phyloP scores from a whole-genome alignment of 352 stramenopile species.

The Globisporangium lucens region DNA sequence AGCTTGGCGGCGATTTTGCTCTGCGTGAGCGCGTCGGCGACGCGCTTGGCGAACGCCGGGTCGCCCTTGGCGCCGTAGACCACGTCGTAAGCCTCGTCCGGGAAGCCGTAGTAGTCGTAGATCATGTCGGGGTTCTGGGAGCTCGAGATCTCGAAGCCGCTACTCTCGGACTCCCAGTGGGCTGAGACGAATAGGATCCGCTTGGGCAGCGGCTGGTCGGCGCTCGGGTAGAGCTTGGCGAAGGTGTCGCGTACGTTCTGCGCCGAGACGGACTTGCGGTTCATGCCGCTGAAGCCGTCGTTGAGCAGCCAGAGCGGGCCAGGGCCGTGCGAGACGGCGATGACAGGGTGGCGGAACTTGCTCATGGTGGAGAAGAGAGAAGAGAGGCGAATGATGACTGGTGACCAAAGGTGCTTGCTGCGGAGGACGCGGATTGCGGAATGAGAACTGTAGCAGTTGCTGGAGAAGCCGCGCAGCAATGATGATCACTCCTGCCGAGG shows the following conservation, averaged over 20 bases:
- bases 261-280: background rate
- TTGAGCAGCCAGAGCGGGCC: slow-evolving; percentile 51
- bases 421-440: background rate
- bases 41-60: slow-evolving; percentile 44
- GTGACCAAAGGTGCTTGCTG: no score
- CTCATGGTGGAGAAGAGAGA: background rate
- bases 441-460: background rate
- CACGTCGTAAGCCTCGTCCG: slow-evolving; percentile 78
- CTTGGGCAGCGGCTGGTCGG: no score
- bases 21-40: slow-evolving; percentile 36
- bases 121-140: slow-evolving; percentile 56
- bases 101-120: slow-evolving; percentile 92
- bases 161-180: slow-evolving; percentile 70
- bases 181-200: slow-evolving; percentile 81
- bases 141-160: slow-evolving; percentile 40
- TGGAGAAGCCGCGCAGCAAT: no score
- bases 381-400: background rate
- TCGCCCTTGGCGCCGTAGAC: slow-evolving; percentile 78
- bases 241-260: background rate
- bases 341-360: slow-evolving; percentile 4
- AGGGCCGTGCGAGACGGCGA: slow-evolving; percentile 8
- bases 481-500: no score
- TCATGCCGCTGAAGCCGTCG: slow-evolving; percentile 22
- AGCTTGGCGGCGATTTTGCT: slow-evolving; percentile 48
- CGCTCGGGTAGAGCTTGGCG: background rate